Evolutionary conservation across 2,329 filamentous ascomycete genomes (phyloP).

Genomic region (Cladorrhinum sp.): DNA sequence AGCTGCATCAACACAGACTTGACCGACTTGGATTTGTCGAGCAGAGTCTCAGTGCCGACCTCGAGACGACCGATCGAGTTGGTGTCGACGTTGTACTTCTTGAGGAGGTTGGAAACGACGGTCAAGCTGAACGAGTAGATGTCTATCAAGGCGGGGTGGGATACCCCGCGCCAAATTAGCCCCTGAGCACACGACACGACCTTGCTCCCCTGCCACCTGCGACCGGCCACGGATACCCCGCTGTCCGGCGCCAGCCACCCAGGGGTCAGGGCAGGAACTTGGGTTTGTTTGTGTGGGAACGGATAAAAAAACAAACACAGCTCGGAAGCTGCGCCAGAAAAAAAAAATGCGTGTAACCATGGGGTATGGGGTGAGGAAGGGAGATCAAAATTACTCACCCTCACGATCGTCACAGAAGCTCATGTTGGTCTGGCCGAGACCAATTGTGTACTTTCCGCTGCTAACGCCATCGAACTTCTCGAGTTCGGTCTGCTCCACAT

Average conservation of each 20-base stretch:
- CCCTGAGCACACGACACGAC: constrained; percentile 19
- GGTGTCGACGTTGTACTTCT: constrained; percentile 79
- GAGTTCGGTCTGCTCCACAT: constrained; percentile 71
- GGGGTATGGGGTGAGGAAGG: not conserved
- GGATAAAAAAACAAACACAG: not conserved
- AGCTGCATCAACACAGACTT: constrained; percentile 87
- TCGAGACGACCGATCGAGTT: constrained; percentile 76
- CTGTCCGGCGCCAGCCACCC: constrained; percentile 9
- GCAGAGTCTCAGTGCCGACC: constrained; percentile 79
- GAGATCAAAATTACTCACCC: constrained; percentile 51
- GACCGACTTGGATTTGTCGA: constrained; percentile 90
- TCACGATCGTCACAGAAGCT: constrained; percentile 88
- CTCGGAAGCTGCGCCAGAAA: not conserved
- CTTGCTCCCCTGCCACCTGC: not conserved
- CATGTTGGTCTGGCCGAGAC: constrained; percentile 88
- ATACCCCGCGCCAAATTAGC: constrained; percentile 21
- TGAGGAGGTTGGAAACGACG: constrained; percentile 70
- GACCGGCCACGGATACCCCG: constrained; percentile 6
- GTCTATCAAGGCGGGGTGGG: constrained; percentile 48
- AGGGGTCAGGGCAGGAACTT: constrained; percentile 4
- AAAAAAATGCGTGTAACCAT: constrained; percentile 7
- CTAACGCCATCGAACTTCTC: constrained; percentile 70
- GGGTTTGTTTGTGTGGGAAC: not conserved
- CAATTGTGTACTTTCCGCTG: constrained; percentile 85
- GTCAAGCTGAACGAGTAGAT: constrained; percentile 86